A percentile compares a stretch with the other conserved stretches of the same genome.
Evolutionary conservation across 2,329 filamentous ascomycete species (phyloP).

Genomic region (Orbilia blumenaviensis): DNA sequence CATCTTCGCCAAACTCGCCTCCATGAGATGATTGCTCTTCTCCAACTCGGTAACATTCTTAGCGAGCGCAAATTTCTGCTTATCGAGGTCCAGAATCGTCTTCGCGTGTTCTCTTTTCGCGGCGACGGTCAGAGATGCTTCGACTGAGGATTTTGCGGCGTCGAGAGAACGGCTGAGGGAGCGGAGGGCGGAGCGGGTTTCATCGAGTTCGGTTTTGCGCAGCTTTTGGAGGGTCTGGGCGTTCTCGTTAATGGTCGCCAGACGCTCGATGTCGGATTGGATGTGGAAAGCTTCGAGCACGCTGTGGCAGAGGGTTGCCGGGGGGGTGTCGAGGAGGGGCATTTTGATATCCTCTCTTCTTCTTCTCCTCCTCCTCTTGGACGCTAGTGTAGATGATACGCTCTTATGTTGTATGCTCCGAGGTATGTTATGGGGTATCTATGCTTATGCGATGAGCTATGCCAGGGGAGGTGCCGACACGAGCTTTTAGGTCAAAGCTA

Average conservation of each 20-base stretch:
- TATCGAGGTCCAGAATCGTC: constrained; percentile 88
- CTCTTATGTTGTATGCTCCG: too few species aligned
- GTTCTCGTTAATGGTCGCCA: constrained; percentile 84
- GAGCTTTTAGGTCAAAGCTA: background rate
- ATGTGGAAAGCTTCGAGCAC: constrained; percentile 76
- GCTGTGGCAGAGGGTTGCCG: constrained; percentile 43
- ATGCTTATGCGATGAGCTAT: background rate
- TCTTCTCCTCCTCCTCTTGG: background rate
- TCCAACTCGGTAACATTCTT: constrained; percentile 83
- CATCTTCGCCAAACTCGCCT: constrained; percentile 67
- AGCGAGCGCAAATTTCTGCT: constrained; percentile 85
- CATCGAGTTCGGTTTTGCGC: constrained; percentile 66
- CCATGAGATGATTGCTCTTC: constrained; percentile 75
- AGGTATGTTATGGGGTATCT: too few species aligned
- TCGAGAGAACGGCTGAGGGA: constrained; percentile 55
- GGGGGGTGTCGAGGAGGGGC: constrained; percentile 43
- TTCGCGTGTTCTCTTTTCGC: constrained; percentile 63
- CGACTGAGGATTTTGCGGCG: constrained; percentile 54
- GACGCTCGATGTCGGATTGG: constrained; percentile 81
- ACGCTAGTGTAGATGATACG: background rate
- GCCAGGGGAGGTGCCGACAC: background rate
- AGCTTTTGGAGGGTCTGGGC: constrained; percentile 83
- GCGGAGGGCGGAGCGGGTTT: constrained; percentile 54
- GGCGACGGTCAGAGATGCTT: constrained; percentile 50
- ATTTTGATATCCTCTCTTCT: constrained; percentile 60